These are phyloP conservation scores for Haplosporangium sp. DNA, from an alignment of 371 early-diverging fungal species.

Conservation along the genomic window DNA sequence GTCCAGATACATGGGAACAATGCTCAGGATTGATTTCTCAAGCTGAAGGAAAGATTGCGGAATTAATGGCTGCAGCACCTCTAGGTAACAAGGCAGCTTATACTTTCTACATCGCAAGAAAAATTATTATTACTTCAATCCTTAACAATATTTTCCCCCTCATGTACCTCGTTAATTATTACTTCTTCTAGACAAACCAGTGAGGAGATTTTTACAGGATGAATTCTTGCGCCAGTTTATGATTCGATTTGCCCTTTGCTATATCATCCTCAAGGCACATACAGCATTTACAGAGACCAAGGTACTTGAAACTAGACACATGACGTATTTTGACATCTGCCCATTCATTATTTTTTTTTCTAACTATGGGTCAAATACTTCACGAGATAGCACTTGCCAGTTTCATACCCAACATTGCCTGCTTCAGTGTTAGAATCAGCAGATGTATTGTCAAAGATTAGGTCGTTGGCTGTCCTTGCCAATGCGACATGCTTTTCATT, in stretches of 20 bases:
- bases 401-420: conserved; percentile 52
- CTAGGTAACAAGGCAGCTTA: conserved; percentile 57
- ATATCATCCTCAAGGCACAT: conserved; percentile 73
- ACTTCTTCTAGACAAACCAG: conserved; percentile 36
- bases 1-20: conserved; percentile 69
- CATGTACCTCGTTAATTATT: neutral
- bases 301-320: conserved; percentile 48
- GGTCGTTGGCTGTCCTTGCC: conserved; percentile 45
- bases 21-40: conserved; percentile 63
- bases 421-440: conserved; percentile 51
- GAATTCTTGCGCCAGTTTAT: conserved; percentile 90
- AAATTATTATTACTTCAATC: too few species aligned
- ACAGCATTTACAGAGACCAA: conserved; percentile 72
- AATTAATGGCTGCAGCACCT: conserved; percentile 59
- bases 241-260: conserved; percentile 85
- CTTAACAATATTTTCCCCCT: too few species aligned
- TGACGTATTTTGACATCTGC: too few species aligned
- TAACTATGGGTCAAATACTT: too few species aligned
- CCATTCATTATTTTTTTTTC: too few species aligned
- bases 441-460: conserved; percentile 49
- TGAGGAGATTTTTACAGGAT: conserved; percentile 85
- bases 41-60: conserved; percentile 67
- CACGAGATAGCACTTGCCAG: conserved; percentile 39
- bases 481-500: conserved; percentile 47
- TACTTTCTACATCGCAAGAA: too few species aligned